Base-by-base conservation (phyloP, 2,329 filamentous ascomycete species). In the Trichoderma atroviride region DNA sequence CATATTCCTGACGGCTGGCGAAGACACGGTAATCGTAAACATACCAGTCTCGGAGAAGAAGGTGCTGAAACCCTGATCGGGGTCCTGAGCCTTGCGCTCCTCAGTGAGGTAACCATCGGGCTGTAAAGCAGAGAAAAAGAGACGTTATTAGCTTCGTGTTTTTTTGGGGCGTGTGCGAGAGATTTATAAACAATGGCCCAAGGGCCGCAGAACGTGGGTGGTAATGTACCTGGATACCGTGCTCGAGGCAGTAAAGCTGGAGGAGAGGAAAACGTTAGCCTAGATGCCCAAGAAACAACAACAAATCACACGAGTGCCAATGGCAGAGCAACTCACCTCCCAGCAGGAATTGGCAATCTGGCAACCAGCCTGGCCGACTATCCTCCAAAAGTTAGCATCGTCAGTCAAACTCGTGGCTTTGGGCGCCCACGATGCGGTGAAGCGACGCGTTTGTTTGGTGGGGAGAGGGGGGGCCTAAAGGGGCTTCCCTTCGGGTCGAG, bases 341-440 rank as follows among this genome's bases (percentile, higher is more conserved):
- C 96, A 99, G 91, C 96, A 98, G 78, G 96, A 96, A 88, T 99
- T 99, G 86, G 95, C 96, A 81, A 99, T 99, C 84, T 99, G 96
- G 91, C 96, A 98, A 92, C 96, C 96, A 83, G 96, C 96, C 90
- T 99, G 96, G 86, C 96, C 96, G 88, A 99, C 96, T 99, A 83
- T 63, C 77, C 72, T 82, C 78, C 79, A 75, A 47, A 58, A 74
- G 85, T 92, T 81, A 91, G 88, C 78, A 84, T 77, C 40, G 14
- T 56, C 55, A 35, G 33, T 35, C 33, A 53, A 57, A 63, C 55
- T 59, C 53, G 35, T 27, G 11, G 63, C 3, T 33, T 69, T 66
- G 68, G 68, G 68, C 68, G 60, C 22, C 65, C 69, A 69, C 33
- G 76, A 80, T 83, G 82, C 82, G 82, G 83, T 83, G 80, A 84